Conservation (phyloP, 345 rosid genomes). For the Populus alba region DNA sequence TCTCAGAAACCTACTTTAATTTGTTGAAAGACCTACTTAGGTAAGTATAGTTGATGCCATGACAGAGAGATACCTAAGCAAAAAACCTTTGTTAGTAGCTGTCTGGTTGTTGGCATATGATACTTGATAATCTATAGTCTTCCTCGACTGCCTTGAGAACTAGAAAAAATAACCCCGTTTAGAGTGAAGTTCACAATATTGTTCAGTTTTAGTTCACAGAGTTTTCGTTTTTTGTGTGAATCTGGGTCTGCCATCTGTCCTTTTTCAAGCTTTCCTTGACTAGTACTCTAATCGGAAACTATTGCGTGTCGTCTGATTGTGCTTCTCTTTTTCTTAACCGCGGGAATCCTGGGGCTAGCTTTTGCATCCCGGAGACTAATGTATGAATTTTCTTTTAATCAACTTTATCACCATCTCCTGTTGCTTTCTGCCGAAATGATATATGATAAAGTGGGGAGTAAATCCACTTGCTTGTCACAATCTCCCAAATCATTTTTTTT, state of each 20-base stretch:
- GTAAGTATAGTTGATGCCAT: slow-evolving; percentile 15
- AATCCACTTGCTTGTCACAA: not conserved
- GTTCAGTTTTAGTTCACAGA: not conserved
- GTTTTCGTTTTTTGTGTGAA: not conserved
- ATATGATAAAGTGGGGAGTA: not conserved
- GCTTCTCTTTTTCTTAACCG: not conserved
- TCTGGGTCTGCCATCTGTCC: not conserved
- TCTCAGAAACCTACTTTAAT: slow-evolving; percentile 14
- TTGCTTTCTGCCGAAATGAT: not conserved
- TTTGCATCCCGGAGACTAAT: not conserved
- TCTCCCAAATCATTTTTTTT: too few species aligned
- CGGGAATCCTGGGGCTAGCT: not conserved
- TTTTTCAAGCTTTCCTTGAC: not conserved
- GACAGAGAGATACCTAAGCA: slow-evolving; percentile 7
- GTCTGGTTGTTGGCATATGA: slow-evolving; percentile 9
- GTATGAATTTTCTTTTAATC: too few species aligned
- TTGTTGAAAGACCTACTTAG: slow-evolving; percentile 7
- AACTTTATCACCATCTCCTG: not conserved
- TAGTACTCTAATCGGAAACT: not conserved
- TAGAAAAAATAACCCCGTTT: not conserved
- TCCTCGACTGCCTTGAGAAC: not conserved
- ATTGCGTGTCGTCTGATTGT: not conserved
- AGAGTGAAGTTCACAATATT: not conserved
- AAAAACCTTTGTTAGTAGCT: not conserved
- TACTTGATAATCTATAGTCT: slow-evolving; percentile 1